Conservation (phyloP, 192 early-diverging fungal genomes). For the Polychytrium aggregatum region DNA sequence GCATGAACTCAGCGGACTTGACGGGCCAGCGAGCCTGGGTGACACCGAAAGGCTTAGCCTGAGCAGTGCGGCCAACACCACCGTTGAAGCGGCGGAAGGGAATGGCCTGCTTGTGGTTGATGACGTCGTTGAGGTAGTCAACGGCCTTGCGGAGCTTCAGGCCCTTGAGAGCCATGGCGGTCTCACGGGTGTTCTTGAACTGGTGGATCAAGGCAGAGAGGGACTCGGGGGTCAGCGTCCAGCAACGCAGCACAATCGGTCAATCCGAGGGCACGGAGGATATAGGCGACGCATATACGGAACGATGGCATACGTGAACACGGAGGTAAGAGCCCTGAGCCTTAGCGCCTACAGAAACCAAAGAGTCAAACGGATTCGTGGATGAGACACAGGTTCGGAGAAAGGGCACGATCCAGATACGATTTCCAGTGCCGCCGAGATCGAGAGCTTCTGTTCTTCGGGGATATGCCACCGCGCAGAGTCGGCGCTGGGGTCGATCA, state of each 20-base stretch:
- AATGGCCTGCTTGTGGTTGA: constrained; percentile 92
- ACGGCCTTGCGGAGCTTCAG: constrained; percentile 86
- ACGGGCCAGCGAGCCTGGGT: constrained; percentile 93
- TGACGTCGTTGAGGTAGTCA: constrained; percentile 84
- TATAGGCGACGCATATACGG: too few relatives aligned
- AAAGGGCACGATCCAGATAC: background rate
- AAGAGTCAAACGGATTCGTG: too few relatives aligned
- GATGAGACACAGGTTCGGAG: too few relatives aligned
- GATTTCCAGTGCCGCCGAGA: background rate
- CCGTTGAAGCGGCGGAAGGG: constrained; percentile 96
- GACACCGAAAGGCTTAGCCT: constrained; percentile 87
- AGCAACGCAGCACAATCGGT: too few relatives aligned
- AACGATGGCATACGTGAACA: too few relatives aligned
- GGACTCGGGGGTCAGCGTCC: too few relatives aligned
- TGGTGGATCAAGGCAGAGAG: too few relatives aligned
- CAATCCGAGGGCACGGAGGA: too few relatives aligned
- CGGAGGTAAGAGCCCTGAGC: constrained; percentile 88
- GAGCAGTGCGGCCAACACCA: constrained; percentile 92
- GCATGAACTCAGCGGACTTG: constrained; percentile 90
- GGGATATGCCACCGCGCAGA: background rate
- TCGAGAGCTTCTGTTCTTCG: background rate
- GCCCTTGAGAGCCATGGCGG: constrained; percentile 86
- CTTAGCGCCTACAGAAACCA: constrained; percentile 52
- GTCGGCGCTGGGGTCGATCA: background rate
- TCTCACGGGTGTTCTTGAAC: constrained; percentile 99